These are phyloP conservation scores for Hortiboletus campestris DNA, from an alignment of 768 basidiomycete species.

Conservation along the genomic window DNA sequence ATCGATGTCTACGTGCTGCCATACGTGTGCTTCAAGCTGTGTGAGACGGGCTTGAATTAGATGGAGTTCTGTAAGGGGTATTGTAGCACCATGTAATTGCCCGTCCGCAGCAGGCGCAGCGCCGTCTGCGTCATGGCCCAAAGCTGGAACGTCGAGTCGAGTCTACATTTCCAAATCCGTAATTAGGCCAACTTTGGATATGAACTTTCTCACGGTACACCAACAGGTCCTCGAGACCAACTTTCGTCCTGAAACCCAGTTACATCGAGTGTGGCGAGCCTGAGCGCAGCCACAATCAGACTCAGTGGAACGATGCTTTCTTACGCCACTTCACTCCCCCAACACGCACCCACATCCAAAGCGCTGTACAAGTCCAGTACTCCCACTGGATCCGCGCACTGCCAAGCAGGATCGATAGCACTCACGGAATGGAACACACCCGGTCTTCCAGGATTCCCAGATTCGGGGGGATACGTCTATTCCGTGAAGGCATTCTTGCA, in stretches of 20 bases:
- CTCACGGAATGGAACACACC: slow-evolving; percentile 1
- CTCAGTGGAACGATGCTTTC: slow-evolving; percentile 1
- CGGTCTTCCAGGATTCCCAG: background rate
- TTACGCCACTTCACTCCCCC: background rate
- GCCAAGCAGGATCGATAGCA: background rate
- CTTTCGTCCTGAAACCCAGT: background rate
- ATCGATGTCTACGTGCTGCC: background rate
- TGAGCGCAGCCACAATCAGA: slow-evolving; percentile 4
- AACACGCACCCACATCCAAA: background rate
- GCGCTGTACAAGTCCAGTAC: background rate
- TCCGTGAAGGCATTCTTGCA: background rate
- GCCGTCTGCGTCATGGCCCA: background rate
- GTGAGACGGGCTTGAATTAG: background rate
- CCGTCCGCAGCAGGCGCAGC: background rate
- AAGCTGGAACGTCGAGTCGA: background rate
- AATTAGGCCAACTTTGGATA: background rate
- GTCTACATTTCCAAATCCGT: background rate
- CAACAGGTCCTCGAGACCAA: background rate
- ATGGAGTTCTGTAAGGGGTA: background rate
- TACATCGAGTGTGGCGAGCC: slow-evolving; percentile 4
- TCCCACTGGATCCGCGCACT: slow-evolving; percentile 7
- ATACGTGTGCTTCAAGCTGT: background rate
- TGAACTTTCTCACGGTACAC: slow-evolving; percentile 6
- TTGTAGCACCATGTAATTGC: background rate
- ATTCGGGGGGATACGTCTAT: background rate